Evolutionary conservation across 2,329 filamentous ascomycete species (phyloP), one percentile per base, ranked within the genome.

Genomic region (Cryphonectria japonica): DNA sequence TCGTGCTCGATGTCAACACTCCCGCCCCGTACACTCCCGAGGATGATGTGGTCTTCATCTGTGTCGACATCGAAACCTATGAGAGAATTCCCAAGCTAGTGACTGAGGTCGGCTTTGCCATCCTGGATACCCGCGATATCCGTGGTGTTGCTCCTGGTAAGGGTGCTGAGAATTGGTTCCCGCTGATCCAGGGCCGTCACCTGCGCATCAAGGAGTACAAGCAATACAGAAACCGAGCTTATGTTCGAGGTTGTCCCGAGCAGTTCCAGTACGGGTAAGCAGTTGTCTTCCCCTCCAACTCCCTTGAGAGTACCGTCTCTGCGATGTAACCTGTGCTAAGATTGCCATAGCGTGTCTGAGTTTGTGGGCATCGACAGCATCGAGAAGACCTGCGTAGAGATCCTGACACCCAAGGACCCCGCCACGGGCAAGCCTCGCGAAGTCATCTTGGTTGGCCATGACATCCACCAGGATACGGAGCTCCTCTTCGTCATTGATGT

Each of bases 31-130:
- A 84, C 71, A 71, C 79, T 0, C 85, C 85, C 67, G 87, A 90
- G 39, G 76, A 80, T 14, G 83, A 85, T n/a, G 85, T 89, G 0
- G 85, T 97, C 9, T 92, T 98, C 75, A 84, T 97, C 71, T 89
- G 88, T 73, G 84, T 98, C 61, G 96, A 99, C 76, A 83, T 96
- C 43, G 96, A 99, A 80, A 90, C 91, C 1, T 93, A 91, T 71
- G 96, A 99, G 79, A 81, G 82, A 32, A 84, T 88, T 61, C 87
- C 89, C 16, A 83, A 85, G 46, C 83, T 88, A 16, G 86, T 98
- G 71, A 97, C 95, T 0, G 96, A 99, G 79, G 85, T 99, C 54
- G 96, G 96, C 0, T 84, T 99, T 57, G 91, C 93, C 1, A 90
- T 91, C 2, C 84, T 98, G 0, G 94, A 98, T 78, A 94, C 92